Conservation (phyloP, 768 basidiomycete species). For the Boletus subcaerulescens region DNA sequence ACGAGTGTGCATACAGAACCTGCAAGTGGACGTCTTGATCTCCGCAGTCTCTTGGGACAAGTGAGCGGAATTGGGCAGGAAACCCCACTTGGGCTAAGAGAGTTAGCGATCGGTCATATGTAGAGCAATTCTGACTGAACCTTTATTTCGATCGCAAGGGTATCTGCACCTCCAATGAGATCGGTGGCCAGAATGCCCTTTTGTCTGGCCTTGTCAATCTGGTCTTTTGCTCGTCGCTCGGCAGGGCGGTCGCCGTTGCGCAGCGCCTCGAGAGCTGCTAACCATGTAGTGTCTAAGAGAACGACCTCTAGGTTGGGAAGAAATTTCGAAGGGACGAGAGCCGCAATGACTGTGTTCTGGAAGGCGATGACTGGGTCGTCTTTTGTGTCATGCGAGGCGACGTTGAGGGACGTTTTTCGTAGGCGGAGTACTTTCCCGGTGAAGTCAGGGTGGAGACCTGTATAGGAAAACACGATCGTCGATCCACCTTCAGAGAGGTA, state of each 20-base stretch:
- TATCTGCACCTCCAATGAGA: conserved; percentile 59
- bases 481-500: conserved; percentile 94
- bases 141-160: conserved; percentile 87
- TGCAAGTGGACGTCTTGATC: conserved; percentile 72
- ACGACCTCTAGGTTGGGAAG: conserved; percentile 59
- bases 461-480: conserved; percentile 83
- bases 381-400: too few species aligned
- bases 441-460: conserved; percentile 53
- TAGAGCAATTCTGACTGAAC: conserved; percentile 37
- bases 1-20: conserved; percentile 87
- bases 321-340: conserved; percentile 57
- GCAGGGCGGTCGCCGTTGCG: conserved; percentile 54
- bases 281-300: conserved; percentile 50
- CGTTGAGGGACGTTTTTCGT: conserved; percentile 48
- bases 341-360: conserved; percentile 59
- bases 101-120: neutral
- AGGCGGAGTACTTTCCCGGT: conserved; percentile 72
- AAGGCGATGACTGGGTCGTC: conserved; percentile 50
- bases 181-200: conserved; percentile 79
- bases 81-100: conserved; percentile 93
- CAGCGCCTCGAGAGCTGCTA: conserved; percentile 46
- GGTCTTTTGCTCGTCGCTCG: conserved; percentile 51
- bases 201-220: conserved; percentile 51
- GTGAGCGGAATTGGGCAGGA: conserved; percentile 64
- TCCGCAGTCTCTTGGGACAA: conserved; percentile 55